phyloP scores from a whole-genome alignment of 441 rosid genomes.

The Brassica hybrid region DNA sequence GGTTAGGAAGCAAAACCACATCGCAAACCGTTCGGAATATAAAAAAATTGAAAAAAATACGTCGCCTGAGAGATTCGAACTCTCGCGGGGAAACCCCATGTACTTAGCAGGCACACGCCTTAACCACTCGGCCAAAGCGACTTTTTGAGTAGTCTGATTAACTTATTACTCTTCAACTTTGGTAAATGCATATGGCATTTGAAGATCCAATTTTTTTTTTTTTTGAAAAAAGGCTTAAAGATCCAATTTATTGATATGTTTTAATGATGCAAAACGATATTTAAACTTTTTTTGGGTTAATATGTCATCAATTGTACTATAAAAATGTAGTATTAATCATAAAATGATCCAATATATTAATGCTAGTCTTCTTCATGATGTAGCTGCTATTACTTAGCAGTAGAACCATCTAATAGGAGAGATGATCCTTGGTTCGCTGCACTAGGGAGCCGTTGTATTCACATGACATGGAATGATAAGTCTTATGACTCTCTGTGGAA shows the following conservation, averaged over 20 bases:
- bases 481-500: too few relatives aligned
- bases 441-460: slow-evolving; percentile 83
- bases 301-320: background rate
- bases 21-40: background rate
- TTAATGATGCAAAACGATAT: background rate
- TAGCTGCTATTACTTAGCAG: background rate
- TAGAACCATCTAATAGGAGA: slow-evolving; percentile 66
- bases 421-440: slow-evolving; percentile 94
- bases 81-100: slow-evolving; percentile 97
- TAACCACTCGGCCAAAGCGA: slow-evolving; percentile 84
- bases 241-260: background rate
- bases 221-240: too few relatives aligned
- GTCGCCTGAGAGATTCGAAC: slow-evolving; percentile 98
- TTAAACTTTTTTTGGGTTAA: background rate
- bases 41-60: slow-evolving; percentile 6
- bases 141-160: background rate
- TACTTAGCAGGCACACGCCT: slow-evolving; percentile 99
- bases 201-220: background rate
- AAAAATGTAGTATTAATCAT: background rate
- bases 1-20: background rate
- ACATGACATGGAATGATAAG: too few relatives aligned
- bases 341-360: background rate
- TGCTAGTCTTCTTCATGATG: background rate
- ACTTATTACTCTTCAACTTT: background rate
- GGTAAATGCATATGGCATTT: background rate